Evolutionary conservation across 352 stramenopile genomes (phyloP).

Genomic region (Peronospora tabacina): DNA sequence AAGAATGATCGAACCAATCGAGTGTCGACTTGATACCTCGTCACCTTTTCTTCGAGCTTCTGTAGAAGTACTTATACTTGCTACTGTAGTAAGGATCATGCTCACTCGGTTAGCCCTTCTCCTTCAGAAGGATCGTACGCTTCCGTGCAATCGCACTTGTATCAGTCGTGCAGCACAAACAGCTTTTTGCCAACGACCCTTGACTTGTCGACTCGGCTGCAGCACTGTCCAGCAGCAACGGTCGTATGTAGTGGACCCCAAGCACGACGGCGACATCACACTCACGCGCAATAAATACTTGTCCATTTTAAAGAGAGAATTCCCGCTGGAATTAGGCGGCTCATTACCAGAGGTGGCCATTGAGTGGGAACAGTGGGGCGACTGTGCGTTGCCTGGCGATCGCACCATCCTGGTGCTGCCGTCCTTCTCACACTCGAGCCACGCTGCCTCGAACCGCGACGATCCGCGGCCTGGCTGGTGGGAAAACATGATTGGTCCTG

Average conservation of each 20-base stretch:
- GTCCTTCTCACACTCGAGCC: constrained; percentile 83
- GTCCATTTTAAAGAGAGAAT: constrained; percentile 53
- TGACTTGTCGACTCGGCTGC: constrained; percentile 6
- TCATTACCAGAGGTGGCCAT: constrained; percentile 53
- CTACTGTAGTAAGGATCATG: constrained; percentile 1
- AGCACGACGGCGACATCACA: constrained; percentile 15
- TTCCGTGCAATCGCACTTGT: not conserved
- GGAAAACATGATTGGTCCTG: constrained; percentile 83
- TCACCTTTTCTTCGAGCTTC: too few species aligned
- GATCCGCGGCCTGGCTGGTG: constrained; percentile 80
- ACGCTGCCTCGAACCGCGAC: constrained; percentile 74
- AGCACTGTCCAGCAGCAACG: constrained; percentile 20
- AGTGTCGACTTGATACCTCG: too few species aligned
- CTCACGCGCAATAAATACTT: constrained; percentile 71
- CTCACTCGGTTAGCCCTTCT: constrained; percentile 9
- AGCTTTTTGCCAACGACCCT: constrained; percentile 4
- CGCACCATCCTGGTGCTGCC: constrained; percentile 78
- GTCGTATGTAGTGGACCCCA: constrained; percentile 35
- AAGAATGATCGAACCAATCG: too few species aligned
- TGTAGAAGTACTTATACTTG: too few species aligned
- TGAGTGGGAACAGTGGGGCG: constrained; percentile 80
- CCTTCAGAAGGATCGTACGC: not conserved
- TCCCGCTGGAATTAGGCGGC: constrained; percentile 46
- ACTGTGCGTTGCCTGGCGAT: constrained; percentile 54
- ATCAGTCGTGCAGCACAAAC: constrained; percentile 8